Conservation (phyloP, 2,329 filamentous ascomycete species). For the Aspergillus alliaceus region DNA sequence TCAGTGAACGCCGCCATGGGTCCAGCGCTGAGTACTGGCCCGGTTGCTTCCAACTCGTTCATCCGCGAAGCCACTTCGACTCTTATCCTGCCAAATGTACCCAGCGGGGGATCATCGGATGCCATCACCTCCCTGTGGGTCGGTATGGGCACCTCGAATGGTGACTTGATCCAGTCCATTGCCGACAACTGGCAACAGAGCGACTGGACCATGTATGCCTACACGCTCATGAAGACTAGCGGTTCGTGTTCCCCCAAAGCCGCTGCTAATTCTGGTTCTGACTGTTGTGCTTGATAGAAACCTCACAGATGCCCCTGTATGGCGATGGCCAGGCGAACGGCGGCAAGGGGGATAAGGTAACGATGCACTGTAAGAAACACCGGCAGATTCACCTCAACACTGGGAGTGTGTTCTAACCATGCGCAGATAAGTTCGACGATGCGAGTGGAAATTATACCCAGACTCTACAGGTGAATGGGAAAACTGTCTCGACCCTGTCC, state of each 20-base stretch:
- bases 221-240: constrained; percentile 18
- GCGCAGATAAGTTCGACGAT: constrained; percentile 40
- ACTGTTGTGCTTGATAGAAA: not conserved
- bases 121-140: constrained; percentile 47
- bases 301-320: constrained; percentile 34
- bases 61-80: constrained; percentile 49
- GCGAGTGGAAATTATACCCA: constrained; percentile 44
- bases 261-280: not conserved
- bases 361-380: constrained; percentile 39
- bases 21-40: constrained; percentile 46
- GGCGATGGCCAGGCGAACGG: constrained; percentile 26
- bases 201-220: constrained; percentile 44
- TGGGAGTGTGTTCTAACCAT: not conserved
- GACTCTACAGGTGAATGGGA: constrained; percentile 38
- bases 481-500: constrained; percentile 44
- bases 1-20: not conserved
- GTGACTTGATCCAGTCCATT: constrained; percentile 50
- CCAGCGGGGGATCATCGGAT: constrained; percentile 36
- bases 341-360: constrained; percentile 31
- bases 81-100: constrained; percentile 43
- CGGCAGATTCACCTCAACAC: not conserved
- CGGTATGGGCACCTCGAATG: constrained; percentile 51
- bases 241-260: constrained; percentile 21
- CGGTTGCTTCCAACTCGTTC: constrained; percentile 40
- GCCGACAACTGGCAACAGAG: constrained; percentile 38